Evolutionary conservation across 495 filamentous ascomycete species (phyloP), one percentile per base, ranked within the genome.

Genomic region (Extremus antarcticus): DNA sequence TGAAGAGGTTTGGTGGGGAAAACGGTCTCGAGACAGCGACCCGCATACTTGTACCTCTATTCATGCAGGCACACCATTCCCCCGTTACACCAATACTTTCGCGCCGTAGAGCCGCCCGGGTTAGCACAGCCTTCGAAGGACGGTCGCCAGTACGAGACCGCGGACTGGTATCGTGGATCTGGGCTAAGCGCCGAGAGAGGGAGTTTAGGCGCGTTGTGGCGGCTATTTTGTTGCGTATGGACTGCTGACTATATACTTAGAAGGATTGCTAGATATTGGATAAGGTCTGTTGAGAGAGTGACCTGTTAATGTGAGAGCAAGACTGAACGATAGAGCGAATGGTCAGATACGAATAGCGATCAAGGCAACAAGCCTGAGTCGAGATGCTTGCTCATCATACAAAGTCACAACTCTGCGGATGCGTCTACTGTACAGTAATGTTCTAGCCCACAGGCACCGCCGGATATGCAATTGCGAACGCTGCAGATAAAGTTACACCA

Each of bases 401-500:
- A 22, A 51, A 35, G 48, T 38, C 48, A 35, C 16, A 39, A 35
- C 48, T 23, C 46, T 48, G 13, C 19, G 16, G 10, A 10, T 48
- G 3, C 17, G 10, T 48, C 20, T 48, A 48, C 46, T 48, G 46
- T 25, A 45, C 41, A 45, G n/a, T 45, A n/a, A 8, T 3, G 20
- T 16, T 25, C 9, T 48, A 24, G 10, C 13, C 46, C 46, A 25
- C 46, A 10, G 9, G 9, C 46, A 25, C 46, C 21, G 9, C n/a
- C n/a, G 21, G 2, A 25, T 35, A 51, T 51, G 48, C 48, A 51
- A n/a, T 17, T 39, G 23, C 24, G 17, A 51, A 51, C 48, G 48
- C 48, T 51, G n/a, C 41, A 45, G 17, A 45, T n/a, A 45, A n/a
- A n/a, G n/a, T n/a, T 45, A 51, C 23, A 43, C 3, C 38, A 54